phyloP scores from a whole-genome alignment of 2,329 filamentous ascomycete species.

The Ilyonectria mors-panacis region DNA sequence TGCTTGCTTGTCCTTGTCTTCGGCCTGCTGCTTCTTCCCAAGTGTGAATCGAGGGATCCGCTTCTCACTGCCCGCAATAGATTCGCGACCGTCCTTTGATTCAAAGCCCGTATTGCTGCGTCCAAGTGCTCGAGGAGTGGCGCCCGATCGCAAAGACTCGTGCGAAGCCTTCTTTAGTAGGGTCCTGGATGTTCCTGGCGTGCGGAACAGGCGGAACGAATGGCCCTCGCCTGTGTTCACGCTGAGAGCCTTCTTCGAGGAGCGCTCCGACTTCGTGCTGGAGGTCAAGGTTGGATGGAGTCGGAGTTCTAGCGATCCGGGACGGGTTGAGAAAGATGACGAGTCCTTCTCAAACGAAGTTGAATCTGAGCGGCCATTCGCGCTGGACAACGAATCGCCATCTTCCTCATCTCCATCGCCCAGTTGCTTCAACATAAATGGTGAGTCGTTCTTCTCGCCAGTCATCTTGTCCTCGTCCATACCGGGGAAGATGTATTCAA shows the following conservation, averaged over 20 bases:
- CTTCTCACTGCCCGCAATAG: slow-evolving; percentile 57
- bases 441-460: slow-evolving; percentile 71
- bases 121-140: slow-evolving; percentile 59
- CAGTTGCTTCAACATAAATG: slow-evolving; percentile 67
- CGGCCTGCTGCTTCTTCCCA: slow-evolving; percentile 61
- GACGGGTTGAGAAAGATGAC: slow-evolving; percentile 70
- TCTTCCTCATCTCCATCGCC: slow-evolving; percentile 64
- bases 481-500: slow-evolving; percentile 97
- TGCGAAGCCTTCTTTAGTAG: slow-evolving; percentile 68
- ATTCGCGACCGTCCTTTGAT: slow-evolving; percentile 56
- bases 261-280: slow-evolving; percentile 56
- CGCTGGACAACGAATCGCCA: slow-evolving; percentile 59
- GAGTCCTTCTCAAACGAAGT: slow-evolving; percentile 61
- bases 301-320: slow-evolving; percentile 84
- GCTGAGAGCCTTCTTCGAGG: slow-evolving; percentile 64
- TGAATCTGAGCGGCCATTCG: slow-evolving; percentile 55
- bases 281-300: slow-evolving; percentile 85
- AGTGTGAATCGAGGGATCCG: slow-evolving; percentile 71
- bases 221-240: slow-evolving; percentile 65
- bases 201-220: slow-evolving; percentile 68
- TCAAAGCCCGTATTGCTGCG: slow-evolving; percentile 64
- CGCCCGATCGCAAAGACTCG: slow-evolving; percentile 66
- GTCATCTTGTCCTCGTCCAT: slow-evolving; percentile 70
- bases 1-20: slow-evolving; percentile 70
- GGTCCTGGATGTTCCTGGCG: slow-evolving; percentile 60